Percentiles rank a stretch among this genome's conserved stretches.
These are phyloP conservation scores for Candida pini DNA, from an alignment of 805 yeast genomes.

Conservation along the genomic window DNA sequence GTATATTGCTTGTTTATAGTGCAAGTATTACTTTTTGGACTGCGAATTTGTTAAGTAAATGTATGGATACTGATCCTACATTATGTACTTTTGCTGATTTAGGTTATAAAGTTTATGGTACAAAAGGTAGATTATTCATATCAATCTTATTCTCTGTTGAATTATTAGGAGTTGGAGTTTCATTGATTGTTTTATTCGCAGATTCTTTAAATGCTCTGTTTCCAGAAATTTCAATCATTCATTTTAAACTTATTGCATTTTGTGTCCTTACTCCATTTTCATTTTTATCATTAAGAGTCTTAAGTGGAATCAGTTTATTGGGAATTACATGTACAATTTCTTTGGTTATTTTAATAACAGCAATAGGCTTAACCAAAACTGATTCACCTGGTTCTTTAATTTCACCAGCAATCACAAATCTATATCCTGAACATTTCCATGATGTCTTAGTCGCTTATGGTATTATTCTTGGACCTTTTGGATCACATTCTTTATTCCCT, in stretches of 20 bases:
- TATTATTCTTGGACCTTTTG: constrained; percentile 71
- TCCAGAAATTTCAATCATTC: constrained; percentile 44
- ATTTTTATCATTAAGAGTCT: constrained; percentile 48
- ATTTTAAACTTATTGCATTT: constrained; percentile 65
- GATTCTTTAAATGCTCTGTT: constrained; percentile 74
- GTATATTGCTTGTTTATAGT: constrained; percentile 50
- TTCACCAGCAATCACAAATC: constrained; percentile 38
- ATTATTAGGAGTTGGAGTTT: constrained; percentile 74
- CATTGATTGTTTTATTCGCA: constrained; percentile 75
- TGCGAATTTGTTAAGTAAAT: constrained; percentile 64
- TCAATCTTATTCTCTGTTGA: constrained; percentile 73
- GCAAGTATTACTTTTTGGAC: constrained; percentile 71
- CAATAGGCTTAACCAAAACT: constrained; percentile 40
- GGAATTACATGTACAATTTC: constrained; percentile 54
- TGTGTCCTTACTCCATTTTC: constrained; percentile 75
- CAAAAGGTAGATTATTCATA: constrained; percentile 65
- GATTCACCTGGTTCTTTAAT: constrained; percentile 50
- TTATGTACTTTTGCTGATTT: constrained; percentile 84
- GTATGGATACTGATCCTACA: constrained; percentile 76
- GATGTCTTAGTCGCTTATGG: constrained; percentile 50
- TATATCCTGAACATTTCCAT: constrained; percentile 33
- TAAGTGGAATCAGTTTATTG: constrained; percentile 48
- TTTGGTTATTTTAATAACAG: constrained; percentile 38
- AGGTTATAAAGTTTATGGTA: constrained; percentile 81
- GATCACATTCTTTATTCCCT: constrained; percentile 82